A percentile compares a stretch with the other conserved stretches of the same genome.
phyloP scores from a whole-genome alignment of 176 grass and related monocot species.

The Leersia perrieri region DNA sequence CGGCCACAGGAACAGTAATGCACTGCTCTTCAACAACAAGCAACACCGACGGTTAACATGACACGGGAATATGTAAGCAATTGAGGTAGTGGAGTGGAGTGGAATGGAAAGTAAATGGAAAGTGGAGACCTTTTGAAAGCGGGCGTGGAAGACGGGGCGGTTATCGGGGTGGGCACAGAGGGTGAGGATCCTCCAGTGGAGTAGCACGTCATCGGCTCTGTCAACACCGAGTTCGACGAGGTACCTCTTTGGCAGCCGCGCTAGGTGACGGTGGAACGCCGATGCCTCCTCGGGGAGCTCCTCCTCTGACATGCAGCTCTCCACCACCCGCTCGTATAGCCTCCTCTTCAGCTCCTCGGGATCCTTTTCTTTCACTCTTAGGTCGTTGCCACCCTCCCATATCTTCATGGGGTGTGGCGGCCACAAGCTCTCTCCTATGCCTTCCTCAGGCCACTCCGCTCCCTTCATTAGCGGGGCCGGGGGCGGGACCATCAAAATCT shows the following conservation, averaged over 20 bases:
- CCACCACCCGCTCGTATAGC: conserved; percentile 48
- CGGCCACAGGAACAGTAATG: not conserved
- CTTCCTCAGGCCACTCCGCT: conserved; percentile 58
- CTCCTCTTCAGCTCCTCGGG: conserved; percentile 6
- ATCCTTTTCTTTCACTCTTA: too few relatives aligned
- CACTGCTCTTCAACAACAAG: conserved; percentile 25
- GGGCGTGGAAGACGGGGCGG: conserved; percentile 59
- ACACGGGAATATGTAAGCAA: too few relatives aligned
- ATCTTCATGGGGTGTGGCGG: conserved; percentile 40
- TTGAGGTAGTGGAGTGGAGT: not conserved
- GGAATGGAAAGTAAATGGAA: not conserved
- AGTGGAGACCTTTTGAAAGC: conserved; percentile 46
- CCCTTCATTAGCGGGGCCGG: not conserved
- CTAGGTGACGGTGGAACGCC: conserved; percentile 47
- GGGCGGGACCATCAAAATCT: too few relatives aligned
- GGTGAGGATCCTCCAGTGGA: conserved; percentile 68
- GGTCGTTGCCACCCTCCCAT: too few relatives aligned
- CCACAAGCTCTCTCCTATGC: conserved; percentile 53
- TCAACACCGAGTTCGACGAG: conserved; percentile 45
- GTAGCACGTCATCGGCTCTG: conserved; percentile 61
- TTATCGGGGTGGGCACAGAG: conserved; percentile 41
- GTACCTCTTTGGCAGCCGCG: conserved; percentile 57
- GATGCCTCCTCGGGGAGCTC: conserved; percentile 25
- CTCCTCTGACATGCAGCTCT: conserved; percentile 25
- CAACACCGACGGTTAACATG: too few relatives aligned